Base-by-base conservation (phyloP, 345 rosid species). In the Populus euphratica region DNA sequence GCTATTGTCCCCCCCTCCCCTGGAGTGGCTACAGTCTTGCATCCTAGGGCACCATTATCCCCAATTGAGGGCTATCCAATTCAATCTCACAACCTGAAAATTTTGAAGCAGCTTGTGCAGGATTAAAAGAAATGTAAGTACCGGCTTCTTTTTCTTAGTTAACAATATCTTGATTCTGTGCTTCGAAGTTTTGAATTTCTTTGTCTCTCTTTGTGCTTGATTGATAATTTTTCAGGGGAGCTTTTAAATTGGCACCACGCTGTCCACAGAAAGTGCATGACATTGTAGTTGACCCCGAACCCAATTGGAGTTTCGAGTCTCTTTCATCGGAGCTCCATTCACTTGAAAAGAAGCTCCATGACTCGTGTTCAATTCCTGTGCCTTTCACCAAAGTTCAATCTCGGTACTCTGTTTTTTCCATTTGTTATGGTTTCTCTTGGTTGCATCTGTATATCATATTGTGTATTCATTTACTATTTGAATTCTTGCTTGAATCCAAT, bases 301-400 rank as follows among this genome's bases (percentile, higher is more conserved):
- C 93, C 6, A 80, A 95, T 75, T 95, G 98, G 99, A 86, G 86
- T 77, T 88, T 93, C 33, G 80, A 83, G 50, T 61, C 86, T 44
- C 79, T 92, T 47, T 79, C 90, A 39, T 82, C 90, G 8, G 97
- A 91, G 87, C 88, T 95, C 25, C 69, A 83, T 67, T 89, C 93
- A 4, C 85, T 95, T 70, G 97, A 92, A 73, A 80, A 83, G 78
- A 92, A 86, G 84, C 86, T 95, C 69, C 84, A 72, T 80, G 81
- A 62, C 38, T 87, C 89, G 79, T 80, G 91, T 18, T 73, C 49
- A 18, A 64, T 72, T 68, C 78, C 88, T 0, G 82, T 82, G 66
- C 90, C 89, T 67, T 86, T 82, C 73, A 68, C 83, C 79, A 90
- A 90, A 73, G 75, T 83, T 23, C 76, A 79, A 62, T 81, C 83